Percentiles rank a stretch among this genome's conserved stretches.
phyloP scores from a whole-genome alignment of 1,139 yeast genomes.

The Lipomyces yarrowii region DNA sequence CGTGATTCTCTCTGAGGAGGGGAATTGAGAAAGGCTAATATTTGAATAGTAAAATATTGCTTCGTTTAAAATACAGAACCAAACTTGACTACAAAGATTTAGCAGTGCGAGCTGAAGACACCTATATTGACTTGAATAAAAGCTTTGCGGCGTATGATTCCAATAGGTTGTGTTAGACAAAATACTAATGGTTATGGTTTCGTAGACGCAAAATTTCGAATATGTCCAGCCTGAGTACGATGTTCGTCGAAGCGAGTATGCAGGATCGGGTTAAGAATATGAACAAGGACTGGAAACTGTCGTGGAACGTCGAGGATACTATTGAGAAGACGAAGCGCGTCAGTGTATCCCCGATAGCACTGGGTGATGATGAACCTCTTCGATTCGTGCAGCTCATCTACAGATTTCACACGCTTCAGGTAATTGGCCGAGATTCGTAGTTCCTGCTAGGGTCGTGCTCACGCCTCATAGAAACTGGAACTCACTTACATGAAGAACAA shows the following conservation, averaged over 20 bases:
- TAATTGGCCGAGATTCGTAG: neutral
- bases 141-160: slow-evolving; percentile 28
- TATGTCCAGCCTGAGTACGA: slow-evolving; percentile 11
- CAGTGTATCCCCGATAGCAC: slow-evolving; percentile 16
- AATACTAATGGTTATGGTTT: neutral
- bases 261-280: slow-evolving; percentile 21
- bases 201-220: neutral
- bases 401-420: slow-evolving; percentile 23
- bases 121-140: slow-evolving; percentile 21
- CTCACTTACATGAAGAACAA: slow-evolving; percentile 16
- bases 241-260: slow-evolving; percentile 20
- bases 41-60: slow-evolving; percentile 7
- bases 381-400: slow-evolving; percentile 22
- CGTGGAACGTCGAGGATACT: slow-evolving; percentile 17
- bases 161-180: neutral
- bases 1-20: neutral
- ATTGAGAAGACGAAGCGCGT: slow-evolving; percentile 16
- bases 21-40: slow-evolving; percentile 3
- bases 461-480: slow-evolving; percentile 16
- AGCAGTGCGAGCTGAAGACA: slow-evolving; percentile 12
- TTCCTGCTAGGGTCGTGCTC: neutral
- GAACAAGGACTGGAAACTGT: slow-evolving; percentile 22
- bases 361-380: slow-evolving; percentile 18
- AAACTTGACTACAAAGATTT: slow-evolving; percentile 14
- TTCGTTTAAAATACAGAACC: slow-evolving; percentile 14